Evolutionary conservation across 345 rosid species (phyloP), one percentile per base, ranked within the genome.

Genomic region (Schrenkiella parvula): DNA sequence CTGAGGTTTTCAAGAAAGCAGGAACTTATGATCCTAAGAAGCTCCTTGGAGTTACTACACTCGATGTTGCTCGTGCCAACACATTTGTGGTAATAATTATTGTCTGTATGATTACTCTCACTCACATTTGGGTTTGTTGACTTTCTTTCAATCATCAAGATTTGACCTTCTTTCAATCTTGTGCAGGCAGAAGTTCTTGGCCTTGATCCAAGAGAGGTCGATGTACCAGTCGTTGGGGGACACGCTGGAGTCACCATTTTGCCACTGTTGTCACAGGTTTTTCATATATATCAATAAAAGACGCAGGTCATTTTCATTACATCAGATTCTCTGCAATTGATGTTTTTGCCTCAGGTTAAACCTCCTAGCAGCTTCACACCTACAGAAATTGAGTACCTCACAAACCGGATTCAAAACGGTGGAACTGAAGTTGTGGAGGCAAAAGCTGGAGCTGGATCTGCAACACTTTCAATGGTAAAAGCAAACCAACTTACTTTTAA

Each of bases 201-300:
- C 46, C 90, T 90, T 74, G 96, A 95, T 82, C 99, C 98, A 32
- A 83, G 96, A 81, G 92, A 89, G 75, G 97, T 92, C 8, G 89
- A 87, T 79, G 97, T 90, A 74, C 99, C 99, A 11, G 99, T 95
- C 34, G 93, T 92, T 51, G 99, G 96, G 19, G 99, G 99, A 64
- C 99, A 95, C 71, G 81, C 98, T 0, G 98, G 98, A 68, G 92
- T 92, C 69, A 92, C 99, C 14, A 92, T 92, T 39, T 83, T 95
- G 85, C 99, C 99, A 54, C 92, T 95, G 58, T 60, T 92, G 62
- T 95, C 99, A 50, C 99, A 91, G 93, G 98, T 73, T 78, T 26
- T n/a, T n/a, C n/a, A n/a, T n/a, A n/a, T 26, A 15, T 23, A 56
- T 25, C 9, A 53, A 37, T 19, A 29, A 5, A 23, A 47, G 1